Base-by-base conservation (phyloP, 1,284 basidiomycete genomes). In the Cryptococcus sp. region DNA sequence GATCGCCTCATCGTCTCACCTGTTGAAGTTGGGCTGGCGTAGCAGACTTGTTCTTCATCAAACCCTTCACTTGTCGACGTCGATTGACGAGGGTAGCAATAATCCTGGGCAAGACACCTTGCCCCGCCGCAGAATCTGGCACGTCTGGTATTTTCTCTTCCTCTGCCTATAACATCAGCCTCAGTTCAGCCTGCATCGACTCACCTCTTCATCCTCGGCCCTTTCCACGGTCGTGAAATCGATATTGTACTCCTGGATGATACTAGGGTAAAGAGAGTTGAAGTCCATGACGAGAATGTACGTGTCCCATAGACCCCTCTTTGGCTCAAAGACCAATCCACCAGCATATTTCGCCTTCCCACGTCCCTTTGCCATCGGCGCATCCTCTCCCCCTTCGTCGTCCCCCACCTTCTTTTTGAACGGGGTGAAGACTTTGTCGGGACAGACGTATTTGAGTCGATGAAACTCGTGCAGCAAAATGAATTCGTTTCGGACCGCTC, bases 231-330 rank as follows among this genome's bases (percentile, higher is more conserved):
- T 99, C 7, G 95, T 98, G 65, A 98, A 99, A 73, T 98, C 93
- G 62, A 98, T 97, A 68, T 99, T 98, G 74, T 89, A 99, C 76
- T 99, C 95, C 65, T 98, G 95, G 50, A 99, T 99, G 75, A 99
- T 98, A 72, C 88, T 93, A 9, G 95, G 95, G 70, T 99, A 98
- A 53, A 98, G 79, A 60, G 92, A 97, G 75, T 98, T 98, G 82
- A 98, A 98, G 75, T 99, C 95, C 95, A 99, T 98, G 69, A 99
- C 94, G 24, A 99, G 79, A 69, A 98, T 88, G 69, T 82, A 95
- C 63, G 86, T 94, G 76, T 98, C 95, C 88, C 90, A 98, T 43
- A 99, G 76, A 5, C 93, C 92, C 50, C 89, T 80, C 75, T 97
- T 95, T 0, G 95, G 95, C 58, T 97, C 91, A 57, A 99, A 94